Evolutionary conservation across 305 asterid genomes (phyloP).

Genomic region (Solanum hybrid): DNA sequence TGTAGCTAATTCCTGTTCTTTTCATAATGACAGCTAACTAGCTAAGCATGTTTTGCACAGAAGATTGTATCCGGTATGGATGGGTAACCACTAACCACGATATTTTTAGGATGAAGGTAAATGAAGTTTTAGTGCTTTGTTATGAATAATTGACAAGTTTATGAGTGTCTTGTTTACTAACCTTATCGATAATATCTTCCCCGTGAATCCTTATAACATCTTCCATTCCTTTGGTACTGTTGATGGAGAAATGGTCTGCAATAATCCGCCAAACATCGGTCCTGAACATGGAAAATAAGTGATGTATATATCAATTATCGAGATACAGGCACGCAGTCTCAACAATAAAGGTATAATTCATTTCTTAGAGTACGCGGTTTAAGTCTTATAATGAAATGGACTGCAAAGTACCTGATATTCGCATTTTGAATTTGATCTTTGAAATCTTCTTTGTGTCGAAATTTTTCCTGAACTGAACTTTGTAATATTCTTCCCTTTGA

Average conservation of each 20-base stretch:
- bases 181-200: background rate
- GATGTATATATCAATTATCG: background rate
- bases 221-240: conserved; percentile 40
- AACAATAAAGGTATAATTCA: background rate
- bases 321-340: background rate
- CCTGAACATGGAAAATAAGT: conserved; percentile 18
- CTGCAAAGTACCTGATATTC: conserved; percentile 19
- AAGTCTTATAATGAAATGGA: background rate
- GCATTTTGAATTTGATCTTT: conserved; percentile 17
- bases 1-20: background rate
- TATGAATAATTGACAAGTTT: background rate
- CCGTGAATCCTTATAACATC: conserved; percentile 10
- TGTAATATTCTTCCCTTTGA: conserved; percentile 27
- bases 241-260: conserved; percentile 28
- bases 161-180: background rate
- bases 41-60: background rate
- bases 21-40: background rate
- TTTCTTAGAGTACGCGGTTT: background rate
- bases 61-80: background rate
- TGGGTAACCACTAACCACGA: too few species aligned
- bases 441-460: conserved; percentile 11
- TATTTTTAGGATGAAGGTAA: background rate
- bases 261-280: conserved; percentile 20
- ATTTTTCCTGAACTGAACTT: conserved; percentile 27
- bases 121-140: background rate